Base-by-base conservation (phyloP, 1,139 yeast species). In the Kodamaea sp. region DNA sequence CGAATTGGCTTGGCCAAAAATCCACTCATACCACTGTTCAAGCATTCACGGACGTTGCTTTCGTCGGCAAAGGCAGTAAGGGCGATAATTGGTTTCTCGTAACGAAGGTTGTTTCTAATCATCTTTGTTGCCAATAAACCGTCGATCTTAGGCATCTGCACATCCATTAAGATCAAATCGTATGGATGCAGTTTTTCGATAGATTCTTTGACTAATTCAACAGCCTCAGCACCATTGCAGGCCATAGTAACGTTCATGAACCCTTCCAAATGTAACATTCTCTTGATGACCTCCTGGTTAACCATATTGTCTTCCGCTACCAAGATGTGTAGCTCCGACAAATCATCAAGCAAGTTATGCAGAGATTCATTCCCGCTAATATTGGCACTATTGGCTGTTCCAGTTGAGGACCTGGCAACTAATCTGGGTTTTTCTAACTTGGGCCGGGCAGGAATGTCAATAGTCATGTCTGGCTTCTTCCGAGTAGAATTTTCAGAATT, bases 291-390 rank as follows among this genome's bases (percentile, higher is more conserved):
- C 56, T 88, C 95, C 56, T 89, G 97, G 55, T 92, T 90, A 9
- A 92, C 95, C 46, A 74, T 66, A 50, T 92, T 92, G 55, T 92
- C 98, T 53, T 92, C 98, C 0, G 97, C 97, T n/a, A 92, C 90
- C 38, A 92, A 69, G 15, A 92, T 80, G 32, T 71, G 73, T 35
- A 75, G 59, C 25, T 69, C 66, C 2, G 62, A 48, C 24, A 77
- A 37, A 57, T 57, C 57, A 26, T 57, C 61, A 22, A 56, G 43
- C 20, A 63, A 39, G 14, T 53, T 52, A 19, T 50, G 50, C 20
- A 45, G 45, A 1, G 37, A 28, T 5, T 51, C 61, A 40, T 28
- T 31, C 13, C 47, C 43, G 3, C 48, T 51, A 14, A 44, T 43
- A 0, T 55, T 7, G 46, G 35, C 32, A 7, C 77, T 71, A 38